phyloP scores from a whole-genome alignment of 371 early-diverging fungal species.

The Lichtheimia ramosa region DNA sequence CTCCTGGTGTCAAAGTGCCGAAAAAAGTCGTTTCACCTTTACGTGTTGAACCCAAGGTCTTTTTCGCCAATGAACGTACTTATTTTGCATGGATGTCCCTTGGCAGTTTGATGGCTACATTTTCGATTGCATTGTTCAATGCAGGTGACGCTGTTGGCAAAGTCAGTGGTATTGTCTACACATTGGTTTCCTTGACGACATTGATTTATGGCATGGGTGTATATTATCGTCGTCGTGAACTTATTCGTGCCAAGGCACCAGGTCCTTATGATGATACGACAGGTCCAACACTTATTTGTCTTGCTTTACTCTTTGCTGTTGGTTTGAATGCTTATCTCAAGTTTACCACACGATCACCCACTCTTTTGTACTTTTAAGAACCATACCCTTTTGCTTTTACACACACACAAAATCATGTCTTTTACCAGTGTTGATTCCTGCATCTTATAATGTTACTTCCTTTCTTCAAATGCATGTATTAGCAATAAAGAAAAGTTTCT shows the following conservation, averaged over 20 bases:
- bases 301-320: slow-evolving; percentile 87
- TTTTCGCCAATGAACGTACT: slow-evolving; percentile 99
- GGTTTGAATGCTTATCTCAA: slow-evolving; percentile 85
- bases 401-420: no score
- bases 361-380: neutral
- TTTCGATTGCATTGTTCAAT: slow-evolving; percentile 83
- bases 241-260: slow-evolving; percentile 68
- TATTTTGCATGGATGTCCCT: slow-evolving; percentile 93
- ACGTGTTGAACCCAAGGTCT: slow-evolving; percentile 98
- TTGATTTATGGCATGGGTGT: slow-evolving; percentile 90
- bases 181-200: slow-evolving; percentile 75
- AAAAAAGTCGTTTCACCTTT: slow-evolving; percentile 79
- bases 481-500: no score
- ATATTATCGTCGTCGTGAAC: slow-evolving; percentile 92
- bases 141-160: slow-evolving; percentile 80
- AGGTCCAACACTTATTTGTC: slow-evolving; percentile 88
- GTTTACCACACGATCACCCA: slow-evolving; percentile 40
- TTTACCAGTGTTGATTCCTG: no score
- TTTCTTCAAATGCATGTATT: no score
- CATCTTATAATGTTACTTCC: no score
- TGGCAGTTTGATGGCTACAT: slow-evolving; percentile 71
- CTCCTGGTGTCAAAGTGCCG: slow-evolving; percentile 53
- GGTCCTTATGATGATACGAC: slow-evolving; percentile 78
- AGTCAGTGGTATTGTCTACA: slow-evolving; percentile 80
- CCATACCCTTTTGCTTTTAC: no score